Evolutionary conservation across 192 early-diverging fungal species (phyloP), one percentile per base, ranked within the genome.

Genomic region (Cladochytrium replicatum): DNA sequence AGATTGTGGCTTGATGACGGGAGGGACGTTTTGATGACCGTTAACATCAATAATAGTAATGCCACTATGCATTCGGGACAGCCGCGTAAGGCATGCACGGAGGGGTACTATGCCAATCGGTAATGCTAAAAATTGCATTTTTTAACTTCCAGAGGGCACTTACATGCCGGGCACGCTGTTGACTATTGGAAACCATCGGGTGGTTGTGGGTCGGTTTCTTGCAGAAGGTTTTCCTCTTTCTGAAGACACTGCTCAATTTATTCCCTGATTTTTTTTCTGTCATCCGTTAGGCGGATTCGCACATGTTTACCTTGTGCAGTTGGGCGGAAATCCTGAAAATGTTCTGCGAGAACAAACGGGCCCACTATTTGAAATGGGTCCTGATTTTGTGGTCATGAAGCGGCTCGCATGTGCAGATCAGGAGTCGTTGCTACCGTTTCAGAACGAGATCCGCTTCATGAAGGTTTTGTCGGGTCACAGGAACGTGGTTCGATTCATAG

Each of bases 371-470:
- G n/a, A n/a, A n/a, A n/a, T n/a, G n/a, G n/a, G n/a, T n/a, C n/a
- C n/a, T n/a, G n/a, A n/a, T n/a, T n/a, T n/a, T 19, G 80, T 82
- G 19, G 89, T 93, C 0, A 66, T 97, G 58, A 97, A 97, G 43
- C 69, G 87, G 43, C 78, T 84, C 15, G 77, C 82, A 8, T 79
- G 77, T 25, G 74, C 82, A 22, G 87, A 89, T 46, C 64, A 74
- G 39, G 76, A 78, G 27, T 51, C 75, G 2, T 54, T 91, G n/a
- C 62, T 60, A 2, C 70, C 66, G 39, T 62, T 86, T 7, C 66
- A 84, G 57, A 72, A 76, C 37, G 93, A 95, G 63, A 82, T 90
- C 34, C 54, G 59, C 13, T 72, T 81, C 46, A 88, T 90, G 88
- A 73, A 69, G 74, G 67, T 77, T 44, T 64, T 84, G 5, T 81